Evolutionary conservation across 2,329 filamentous ascomycete genomes (phyloP).

Genomic region (Colletotrichum caudatum): DNA sequence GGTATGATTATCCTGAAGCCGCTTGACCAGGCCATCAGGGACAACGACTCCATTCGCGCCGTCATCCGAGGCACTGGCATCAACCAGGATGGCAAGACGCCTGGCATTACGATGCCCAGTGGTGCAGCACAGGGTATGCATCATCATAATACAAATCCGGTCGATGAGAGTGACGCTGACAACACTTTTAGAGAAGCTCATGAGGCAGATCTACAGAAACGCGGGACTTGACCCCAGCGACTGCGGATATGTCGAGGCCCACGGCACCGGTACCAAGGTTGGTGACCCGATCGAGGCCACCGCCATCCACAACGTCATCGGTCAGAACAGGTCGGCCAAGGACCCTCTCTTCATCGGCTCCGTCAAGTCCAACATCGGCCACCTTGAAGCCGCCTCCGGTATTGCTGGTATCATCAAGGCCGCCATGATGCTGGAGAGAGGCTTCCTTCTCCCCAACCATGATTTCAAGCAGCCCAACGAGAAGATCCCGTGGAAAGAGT

Average conservation of each 20-base stretch:
- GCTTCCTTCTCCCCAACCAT: conserved; percentile 62
- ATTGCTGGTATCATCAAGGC: conserved; percentile 65
- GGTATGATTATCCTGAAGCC: conserved; percentile 68
- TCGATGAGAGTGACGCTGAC: conserved; percentile 40
- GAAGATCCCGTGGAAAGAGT: conserved; percentile 62
- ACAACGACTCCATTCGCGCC: conserved; percentile 66
- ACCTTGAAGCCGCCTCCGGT: conserved; percentile 64
- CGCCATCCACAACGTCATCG: conserved; percentile 60
- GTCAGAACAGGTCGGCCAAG: conserved; percentile 43
- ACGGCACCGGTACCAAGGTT: conserved; percentile 67
- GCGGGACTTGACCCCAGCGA: conserved; percentile 46
- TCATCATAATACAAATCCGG: not conserved
- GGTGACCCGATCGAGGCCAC: conserved; percentile 68
- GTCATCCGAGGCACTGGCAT: conserved; percentile 63
- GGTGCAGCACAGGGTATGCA: conserved; percentile 57
- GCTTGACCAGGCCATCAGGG: conserved; percentile 64
- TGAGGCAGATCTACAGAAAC: conserved; percentile 53
- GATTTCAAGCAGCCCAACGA: conserved; percentile 63
- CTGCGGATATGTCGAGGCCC: conserved; percentile 59
- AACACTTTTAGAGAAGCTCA: conserved; percentile 51
- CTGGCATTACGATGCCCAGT: conserved; percentile 69
- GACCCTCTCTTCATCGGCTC: conserved; percentile 60
- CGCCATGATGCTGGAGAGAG: conserved; percentile 62
- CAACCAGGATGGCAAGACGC: conserved; percentile 68
- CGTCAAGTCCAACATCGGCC: conserved; percentile 65